Base-by-base conservation (phyloP, 2,329 filamentous ascomycete genomes). In the Podosphaera leucotricha region DNA sequence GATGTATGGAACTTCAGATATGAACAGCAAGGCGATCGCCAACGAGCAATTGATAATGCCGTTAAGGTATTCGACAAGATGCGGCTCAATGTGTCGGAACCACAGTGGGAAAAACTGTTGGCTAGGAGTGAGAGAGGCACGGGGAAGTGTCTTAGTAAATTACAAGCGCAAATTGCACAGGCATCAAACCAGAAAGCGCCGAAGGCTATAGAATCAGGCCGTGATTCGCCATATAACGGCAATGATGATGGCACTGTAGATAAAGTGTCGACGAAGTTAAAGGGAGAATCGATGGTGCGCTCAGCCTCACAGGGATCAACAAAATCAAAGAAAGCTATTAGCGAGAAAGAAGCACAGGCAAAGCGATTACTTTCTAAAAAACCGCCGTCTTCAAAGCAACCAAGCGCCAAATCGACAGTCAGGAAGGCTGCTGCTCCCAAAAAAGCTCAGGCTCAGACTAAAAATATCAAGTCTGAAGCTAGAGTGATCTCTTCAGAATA, bases 1-100 rank as follows among this genome's bases (percentile, higher is more conserved):
- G 72, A 78, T 50, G 70, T 76, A 19, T 78, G 70, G 66, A 68
- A 65, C 46, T 75, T 75, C 55, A 61, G 68, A 22, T 78, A 77
- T 53, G 61, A 63, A 38, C 62, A 57, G 33, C 59, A 65, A 16
- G 65, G 68, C 26, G 66, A 73, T 47, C 68, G 74, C 24, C 64
- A 82, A 55, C 60, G 66, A 52, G 67, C 71, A 48, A 68, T 77
- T 55, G 64, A 80, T 59, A 67, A 75, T 50, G 73, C 74, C 13
- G 64, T 75, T 46, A 66, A 63, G 47, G 61, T 67, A 44, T 78
- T 69, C 49, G 74, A 78, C 56, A 71, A 68, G 55, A 64, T 70
- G 56, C 64, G 74, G 33, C 50, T 77, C 24, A 68, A 66, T 6
- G 60, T 66, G 1, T 65, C 65, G 1, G 72, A 76, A 46, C 65